Percentiles rank a stretch among this genome's conserved stretches.
phyloP scores from a whole-genome alignment of 2,329 filamentous ascomycete species.

The Talaromyces islandicus region DNA sequence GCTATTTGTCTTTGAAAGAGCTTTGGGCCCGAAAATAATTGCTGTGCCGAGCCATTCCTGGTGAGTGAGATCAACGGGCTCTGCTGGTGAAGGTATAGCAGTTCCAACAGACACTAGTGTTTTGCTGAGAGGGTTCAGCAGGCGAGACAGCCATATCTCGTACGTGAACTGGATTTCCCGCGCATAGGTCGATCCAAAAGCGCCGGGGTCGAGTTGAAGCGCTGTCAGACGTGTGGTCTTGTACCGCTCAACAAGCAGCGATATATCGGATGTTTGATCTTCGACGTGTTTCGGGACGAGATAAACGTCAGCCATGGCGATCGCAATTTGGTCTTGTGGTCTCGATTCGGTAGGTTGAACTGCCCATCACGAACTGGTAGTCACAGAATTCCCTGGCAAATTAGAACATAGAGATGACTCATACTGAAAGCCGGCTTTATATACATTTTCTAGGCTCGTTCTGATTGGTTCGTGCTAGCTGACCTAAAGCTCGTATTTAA shows the following conservation, averaged over 20 bases:
- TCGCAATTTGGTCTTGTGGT: neutral
- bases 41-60: conserved; percentile 26
- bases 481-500: neutral
- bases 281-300: neutral
- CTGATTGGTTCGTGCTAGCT: neutral
- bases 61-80: neutral
- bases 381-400: neutral
- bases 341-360: neutral
- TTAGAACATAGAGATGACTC: neutral
- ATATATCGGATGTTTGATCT: neutral
- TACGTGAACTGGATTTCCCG: conserved; percentile 19
- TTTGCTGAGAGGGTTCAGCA: conserved; percentile 20
- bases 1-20: conserved; percentile 6
- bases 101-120: conserved; percentile 20
- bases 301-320: neutral
- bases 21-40: conserved; percentile 20
- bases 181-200: conserved; percentile 26
- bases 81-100: too few species aligned
- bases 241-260: conserved; percentile 13
- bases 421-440: neutral
- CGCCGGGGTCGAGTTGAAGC: conserved; percentile 21
- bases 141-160: conserved; percentile 21
- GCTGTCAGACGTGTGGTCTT: conserved; percentile 20
- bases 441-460: neutral
- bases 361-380: neutral